Percentiles rank a stretch among this genome's conserved stretches.
phyloP scores from a whole-genome alignment of 805 yeast genomes.

The Starmerella roubikii region DNA sequence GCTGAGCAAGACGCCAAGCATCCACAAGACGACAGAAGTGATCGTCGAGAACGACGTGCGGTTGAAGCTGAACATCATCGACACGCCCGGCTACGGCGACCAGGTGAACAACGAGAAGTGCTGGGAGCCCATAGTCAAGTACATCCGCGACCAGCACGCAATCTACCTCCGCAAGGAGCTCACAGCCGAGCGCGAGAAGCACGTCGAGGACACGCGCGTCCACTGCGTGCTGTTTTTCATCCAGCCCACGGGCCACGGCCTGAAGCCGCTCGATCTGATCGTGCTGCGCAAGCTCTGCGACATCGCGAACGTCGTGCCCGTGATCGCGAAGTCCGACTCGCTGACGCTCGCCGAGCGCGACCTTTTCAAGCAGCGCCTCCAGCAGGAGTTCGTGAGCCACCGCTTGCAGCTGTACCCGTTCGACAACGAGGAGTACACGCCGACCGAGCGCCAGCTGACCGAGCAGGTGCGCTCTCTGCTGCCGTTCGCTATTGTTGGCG shows the following conservation, averaged over 20 bases:
- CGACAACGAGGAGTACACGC: slow-evolving; percentile 40
- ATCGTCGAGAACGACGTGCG: slow-evolving; percentile 78
- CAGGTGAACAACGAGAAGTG: slow-evolving; percentile 88
- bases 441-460: slow-evolving; percentile 26
- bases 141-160: slow-evolving; percentile 90
- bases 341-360: slow-evolving; percentile 76
- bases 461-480: slow-evolving; percentile 29
- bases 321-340: slow-evolving; percentile 87
- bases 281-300: slow-evolving; percentile 76
- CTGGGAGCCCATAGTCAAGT: slow-evolving; percentile 92
- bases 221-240: slow-evolving; percentile 87
- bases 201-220: slow-evolving; percentile 75
- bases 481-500: slow-evolving; percentile 92
- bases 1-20: slow-evolving; percentile 74
- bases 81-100: slow-evolving; percentile 97
- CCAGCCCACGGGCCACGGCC: slow-evolving; percentile 78
- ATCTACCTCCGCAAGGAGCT: slow-evolving; percentile 82
- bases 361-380: slow-evolving; percentile 56
- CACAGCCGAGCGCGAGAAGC: slow-evolving; percentile 81
- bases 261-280: slow-evolving; percentile 67
- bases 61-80: slow-evolving; percentile 75
- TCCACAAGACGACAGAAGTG: slow-evolving; percentile 33
- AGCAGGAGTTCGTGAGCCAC: slow-evolving; percentile 60
- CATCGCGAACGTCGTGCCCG: slow-evolving; percentile 86
- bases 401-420: slow-evolving; percentile 68